Evolutionary conservation across 495 filamentous ascomycete species (phyloP).

Genomic region (Pseudoneurospora amorphoporcata): DNA sequence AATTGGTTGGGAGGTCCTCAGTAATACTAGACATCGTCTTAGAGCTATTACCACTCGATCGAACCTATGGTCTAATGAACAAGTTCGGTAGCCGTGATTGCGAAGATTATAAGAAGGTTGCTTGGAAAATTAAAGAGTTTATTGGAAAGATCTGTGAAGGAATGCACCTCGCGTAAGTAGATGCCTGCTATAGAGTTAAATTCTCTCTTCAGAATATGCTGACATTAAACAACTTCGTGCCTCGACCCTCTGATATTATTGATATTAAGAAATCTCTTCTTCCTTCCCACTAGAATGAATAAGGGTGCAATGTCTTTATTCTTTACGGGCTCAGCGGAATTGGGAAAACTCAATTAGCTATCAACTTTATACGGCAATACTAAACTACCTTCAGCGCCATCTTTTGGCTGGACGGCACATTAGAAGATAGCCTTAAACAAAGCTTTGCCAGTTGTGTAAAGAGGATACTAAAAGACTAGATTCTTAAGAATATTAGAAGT

Average conservation of each 20-base stretch:
- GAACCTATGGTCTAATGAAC: slow-evolving; percentile 15
- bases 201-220: too few relatives aligned
- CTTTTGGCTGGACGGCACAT: slow-evolving; percentile 22
- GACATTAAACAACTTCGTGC: too few relatives aligned
- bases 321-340: slow-evolving; percentile 17
- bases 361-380: slow-evolving; percentile 13
- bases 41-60: slow-evolving; percentile 15
- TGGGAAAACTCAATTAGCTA: slow-evolving; percentile 18
- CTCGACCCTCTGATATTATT: too few relatives aligned
- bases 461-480: too few relatives aligned
- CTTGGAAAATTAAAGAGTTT: slow-evolving; percentile 11
- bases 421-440: slow-evolving; percentile 23
- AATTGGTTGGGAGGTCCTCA: slow-evolving; percentile 6
- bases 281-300: too few relatives aligned
- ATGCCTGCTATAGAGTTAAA: too few relatives aligned
- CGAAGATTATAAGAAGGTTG: slow-evolving; percentile 9
- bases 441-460: slow-evolving; percentile 18
- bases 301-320: slow-evolving; percentile 2
- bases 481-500: too few relatives aligned
- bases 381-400: slow-evolving; percentile 12
- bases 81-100: slow-evolving; percentile 15
- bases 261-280: too few relatives aligned
- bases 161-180: too few relatives aligned
- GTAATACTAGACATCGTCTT: slow-evolving; percentile 13
- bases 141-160: slow-evolving; percentile 12